Evolutionary conservation across 306 rosid genomes (phyloP), one percentile per base, ranked within the genome.

Genomic region (Cicer judaicum): DNA sequence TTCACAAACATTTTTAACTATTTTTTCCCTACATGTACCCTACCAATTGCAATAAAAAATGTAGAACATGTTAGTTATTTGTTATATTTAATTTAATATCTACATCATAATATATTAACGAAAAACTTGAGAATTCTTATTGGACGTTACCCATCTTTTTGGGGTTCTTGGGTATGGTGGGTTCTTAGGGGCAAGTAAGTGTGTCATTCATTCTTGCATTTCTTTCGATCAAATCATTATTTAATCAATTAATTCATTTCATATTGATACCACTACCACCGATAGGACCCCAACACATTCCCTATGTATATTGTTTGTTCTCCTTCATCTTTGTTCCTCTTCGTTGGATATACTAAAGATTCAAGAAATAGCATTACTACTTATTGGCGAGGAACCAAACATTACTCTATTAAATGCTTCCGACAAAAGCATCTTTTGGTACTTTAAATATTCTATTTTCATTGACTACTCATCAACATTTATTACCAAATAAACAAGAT

Each of bases 311-410:
- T 77, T 93, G 96, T 83, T 70, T 91, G 77, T 93, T 93, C 88
- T 93, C 36, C 62, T n/a, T 93, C 73, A 87, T 78, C 64, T 93
- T 93, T 77, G 98, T 91, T 50, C 98, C 98, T 78, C 96, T 93
- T 54, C 87, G 97, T 60, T 93, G 98, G 98, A 91, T 91, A 83
- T 91, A 88, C 87, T 93, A 93, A 80, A 89, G 92, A 83, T 91
- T 84, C 85, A 91, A 88, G 90, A 93, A 93, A 84, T 93, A 96
- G 97, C 98, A 93, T 81, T 93, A 93, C 81, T 93, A 93, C 77
- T 93, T 93, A 43, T 82, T 93, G 94, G 98, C 91, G 83, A 85
- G 92, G 4, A 29, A 29, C 36, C 36, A 29, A 29, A 29, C 36
- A 29, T 29, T 29, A 29, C 36, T 29, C 36, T 29, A 15, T 52